Evolutionary conservation across 305 asterid genomes (phyloP).

Genomic region (Fraxinus nigra): DNA sequence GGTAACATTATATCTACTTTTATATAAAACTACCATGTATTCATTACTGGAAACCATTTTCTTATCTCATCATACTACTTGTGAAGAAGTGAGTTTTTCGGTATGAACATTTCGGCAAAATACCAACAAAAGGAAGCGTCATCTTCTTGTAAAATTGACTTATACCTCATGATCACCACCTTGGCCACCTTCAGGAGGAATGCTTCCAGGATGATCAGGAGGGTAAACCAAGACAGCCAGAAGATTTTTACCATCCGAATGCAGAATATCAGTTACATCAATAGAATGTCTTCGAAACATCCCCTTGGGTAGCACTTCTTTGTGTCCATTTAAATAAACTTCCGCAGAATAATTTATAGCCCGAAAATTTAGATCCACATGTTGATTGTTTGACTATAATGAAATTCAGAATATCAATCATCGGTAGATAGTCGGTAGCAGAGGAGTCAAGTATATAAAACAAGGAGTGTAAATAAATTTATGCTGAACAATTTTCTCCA

Average conservation of each 20-base stretch:
- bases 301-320: constrained; percentile 82
- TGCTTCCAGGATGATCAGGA: constrained; percentile 95
- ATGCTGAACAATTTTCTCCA: constrained; percentile 12
- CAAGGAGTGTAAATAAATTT: not conserved
- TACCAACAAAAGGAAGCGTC: constrained; percentile 1
- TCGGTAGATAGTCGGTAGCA: constrained; percentile 9
- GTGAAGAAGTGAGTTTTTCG: not conserved
- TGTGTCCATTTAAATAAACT: constrained; percentile 82
- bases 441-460: not conserved
- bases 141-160: constrained; percentile 16
- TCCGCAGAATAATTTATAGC: constrained; percentile 93
- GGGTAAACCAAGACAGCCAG: constrained; percentile 90
- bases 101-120: not conserved
- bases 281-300: constrained; percentile 92
- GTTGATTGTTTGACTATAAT: constrained; percentile 61
- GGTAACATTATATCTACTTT: not conserved
- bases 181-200: constrained; percentile 94
- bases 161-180: constrained; percentile 99
- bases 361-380: constrained; percentile 75
- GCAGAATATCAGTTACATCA: constrained; percentile 64
- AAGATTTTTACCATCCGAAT: constrained; percentile 65
- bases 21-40: constrained; percentile 1
- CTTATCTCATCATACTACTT: constrained; percentile 16
- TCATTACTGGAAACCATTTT: not conserved
- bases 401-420: constrained; percentile 30